phyloP scores from a whole-genome alignment of 352 stramenopile genomes.

The Phytopythium aichiense region DNA sequence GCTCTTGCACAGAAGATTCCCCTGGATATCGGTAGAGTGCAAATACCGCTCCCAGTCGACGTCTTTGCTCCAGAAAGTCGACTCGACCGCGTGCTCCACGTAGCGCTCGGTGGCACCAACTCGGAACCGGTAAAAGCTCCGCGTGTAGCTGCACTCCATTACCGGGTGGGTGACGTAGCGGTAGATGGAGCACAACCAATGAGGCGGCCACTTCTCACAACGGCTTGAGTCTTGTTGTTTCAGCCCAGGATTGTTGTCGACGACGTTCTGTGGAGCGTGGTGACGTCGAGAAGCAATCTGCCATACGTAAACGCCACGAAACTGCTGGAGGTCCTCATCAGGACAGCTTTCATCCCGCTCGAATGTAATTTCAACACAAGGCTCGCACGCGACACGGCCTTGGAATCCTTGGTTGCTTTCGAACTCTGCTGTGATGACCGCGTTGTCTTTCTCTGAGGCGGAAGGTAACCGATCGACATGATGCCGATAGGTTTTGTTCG shows the following conservation, averaged over 20 bases:
- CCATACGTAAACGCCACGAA: conserved; percentile 42
- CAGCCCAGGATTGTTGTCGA: neutral
- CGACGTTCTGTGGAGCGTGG: neutral
- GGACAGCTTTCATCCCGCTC: conserved; percentile 34
- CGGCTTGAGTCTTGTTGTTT: neutral
- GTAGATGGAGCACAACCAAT: conserved; percentile 54
- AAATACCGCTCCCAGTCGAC: conserved; percentile 44
- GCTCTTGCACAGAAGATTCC: conserved; percentile 28
- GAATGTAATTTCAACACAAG: conserved; percentile 23
- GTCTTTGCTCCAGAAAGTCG: conserved; percentile 48
- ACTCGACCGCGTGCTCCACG: conserved; percentile 40
- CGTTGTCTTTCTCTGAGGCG: neutral
- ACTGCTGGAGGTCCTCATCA: conserved; percentile 17
- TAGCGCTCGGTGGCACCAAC: conserved; percentile 21
- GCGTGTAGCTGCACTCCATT: conserved; percentile 26
- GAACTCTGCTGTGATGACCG: neutral
- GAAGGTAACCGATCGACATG: neutral
- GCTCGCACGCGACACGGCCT: neutral
- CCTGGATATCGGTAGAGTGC: conserved; percentile 25
- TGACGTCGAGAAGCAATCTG: conserved; percentile 13
- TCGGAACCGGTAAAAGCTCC: conserved; percentile 30
- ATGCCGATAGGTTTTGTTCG: neutral
- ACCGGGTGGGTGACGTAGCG: conserved; percentile 48
- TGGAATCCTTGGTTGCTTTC: neutral
- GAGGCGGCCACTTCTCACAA: conserved; percentile 9